Evolutionary conservation across 2,329 filamentous ascomycete species (phyloP).

Genomic region (Xylaria sp.): DNA sequence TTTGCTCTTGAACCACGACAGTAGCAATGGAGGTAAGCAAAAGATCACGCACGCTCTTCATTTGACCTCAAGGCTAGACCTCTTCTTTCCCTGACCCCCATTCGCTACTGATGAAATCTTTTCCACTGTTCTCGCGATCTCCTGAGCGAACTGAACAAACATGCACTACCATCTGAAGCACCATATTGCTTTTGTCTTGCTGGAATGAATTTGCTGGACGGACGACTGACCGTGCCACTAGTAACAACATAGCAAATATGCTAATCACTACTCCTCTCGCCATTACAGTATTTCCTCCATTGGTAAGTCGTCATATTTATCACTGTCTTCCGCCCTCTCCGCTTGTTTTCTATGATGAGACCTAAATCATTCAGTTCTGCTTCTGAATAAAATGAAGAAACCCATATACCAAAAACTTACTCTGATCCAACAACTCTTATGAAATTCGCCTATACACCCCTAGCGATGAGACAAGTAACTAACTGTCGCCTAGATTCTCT

Average conservation of each 20-base stretch:
- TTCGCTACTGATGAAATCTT: conserved; percentile 64
- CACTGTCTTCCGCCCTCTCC: not conserved
- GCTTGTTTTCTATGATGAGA: conserved; percentile 69
- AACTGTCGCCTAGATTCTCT: conserved; percentile 18
- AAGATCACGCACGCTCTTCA: conserved; percentile 1
- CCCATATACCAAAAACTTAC: conserved; percentile 70
- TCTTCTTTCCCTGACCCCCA: not conserved
- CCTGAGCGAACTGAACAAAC: conserved; percentile 72
- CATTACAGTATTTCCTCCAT: not conserved
- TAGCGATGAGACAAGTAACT: conserved; percentile 33
- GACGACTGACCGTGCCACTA: conserved; percentile 37
- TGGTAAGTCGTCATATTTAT: conserved; percentile 20
- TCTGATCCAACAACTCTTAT: conserved; percentile 54
- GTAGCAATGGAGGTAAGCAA: conserved; percentile 24
- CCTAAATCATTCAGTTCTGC: conserved; percentile 75
- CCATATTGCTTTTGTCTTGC: conserved; percentile 38
- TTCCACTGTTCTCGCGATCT: conserved; percentile 70
- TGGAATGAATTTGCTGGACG: conserved; percentile 23
- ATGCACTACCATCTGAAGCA: conserved; percentile 83
- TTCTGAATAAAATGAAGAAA: conserved; percentile 77
- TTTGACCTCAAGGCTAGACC: not conserved
- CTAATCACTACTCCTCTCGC: too few species aligned
- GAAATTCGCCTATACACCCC: not conserved
- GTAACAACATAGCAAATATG: conserved; percentile 3
- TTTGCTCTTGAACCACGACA: not conserved